Evolutionary conservation across 2,329 filamentous ascomycete species (phyloP), one percentile per base, ranked within the genome.

Genomic region (Fusarium nygamai): DNA sequence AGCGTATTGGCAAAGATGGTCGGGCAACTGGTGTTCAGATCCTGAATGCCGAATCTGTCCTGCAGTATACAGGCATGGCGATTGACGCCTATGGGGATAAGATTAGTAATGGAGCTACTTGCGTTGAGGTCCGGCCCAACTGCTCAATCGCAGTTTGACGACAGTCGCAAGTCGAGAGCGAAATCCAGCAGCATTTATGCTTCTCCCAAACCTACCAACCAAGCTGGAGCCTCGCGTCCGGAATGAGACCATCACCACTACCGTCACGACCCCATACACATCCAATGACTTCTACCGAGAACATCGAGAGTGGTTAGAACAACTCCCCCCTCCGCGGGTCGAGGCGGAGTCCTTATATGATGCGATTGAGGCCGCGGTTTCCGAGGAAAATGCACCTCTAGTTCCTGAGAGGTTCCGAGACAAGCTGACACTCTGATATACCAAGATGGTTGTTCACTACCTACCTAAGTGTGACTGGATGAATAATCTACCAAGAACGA

Each of bases 261-360:
- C 47, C 4, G 29, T 13, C 20, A 9, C 47, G 0, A 31, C 14
- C 3, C n/a, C 20, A 11, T 31, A 33, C 22, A 19, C 29, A 3
- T 33, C 29, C 0, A 5, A 33, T 2, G 11, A 50, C 29, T 33
- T 50, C 11, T 19, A n/a, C 8, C 16, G 10, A 33, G 22, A 50
- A 6, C 22, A 33, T 7, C 22, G 16, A 16, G 29, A n/a, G 22
- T 50, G 22, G 2, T 50, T 10, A 2, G 8, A 50, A 19, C 16
- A 50, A n/a, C 29, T 33, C 3, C 22, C 13, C 11, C 11, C n/a
- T 13, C 22, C 11, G 4, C 11, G 16, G 20, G 22, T 33, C 16
- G 47, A 50, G 4, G 16, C 29, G 6, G 22, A 14, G 2, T n/a
- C 47, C 0, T 3, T 24, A 19, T 19, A 33, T 0, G 8, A 33